Percentiles rank a stretch among this genome's conserved stretches.
Evolutionary conservation across 225 moss, liverwort and hornwort genomes (phyloP).

Genomic region (Physcomitrellopsis africana): DNA sequence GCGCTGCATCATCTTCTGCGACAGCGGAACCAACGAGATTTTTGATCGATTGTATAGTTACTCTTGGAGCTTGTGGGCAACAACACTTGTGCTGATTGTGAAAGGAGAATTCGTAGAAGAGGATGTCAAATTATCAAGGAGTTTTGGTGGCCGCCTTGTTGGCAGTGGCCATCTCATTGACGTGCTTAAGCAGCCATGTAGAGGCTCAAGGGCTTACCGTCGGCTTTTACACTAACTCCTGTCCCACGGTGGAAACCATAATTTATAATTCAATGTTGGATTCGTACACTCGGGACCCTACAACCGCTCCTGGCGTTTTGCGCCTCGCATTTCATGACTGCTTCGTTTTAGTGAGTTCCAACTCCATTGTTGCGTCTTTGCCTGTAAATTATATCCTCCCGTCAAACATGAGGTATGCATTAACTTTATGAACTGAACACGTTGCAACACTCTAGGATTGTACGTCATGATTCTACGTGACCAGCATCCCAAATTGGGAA

Average conservation of each 20-base stretch:
- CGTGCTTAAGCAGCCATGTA: background rate
- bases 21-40: background rate
- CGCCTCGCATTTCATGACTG: slow-evolving; percentile 10
- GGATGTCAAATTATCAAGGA: background rate
- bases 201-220: background rate
- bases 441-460: too few species aligned
- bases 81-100: background rate
- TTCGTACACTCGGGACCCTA: background rate
- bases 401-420: too few species aligned
- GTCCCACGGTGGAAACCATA: background rate
- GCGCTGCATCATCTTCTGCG: background rate
- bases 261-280: background rate
- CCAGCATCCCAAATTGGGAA: too few species aligned
- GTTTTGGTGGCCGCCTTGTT: background rate
- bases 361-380: too few species aligned
- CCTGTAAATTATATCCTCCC: too few species aligned
- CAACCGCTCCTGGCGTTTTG: background rate
- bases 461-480: too few species aligned
- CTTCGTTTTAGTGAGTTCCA: background rate
- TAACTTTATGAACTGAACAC: too few species aligned
- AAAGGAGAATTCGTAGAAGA: background rate
- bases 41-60: too few species aligned
- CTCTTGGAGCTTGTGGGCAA: background rate
- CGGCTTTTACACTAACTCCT: background rate
- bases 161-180: background rate